A percentile compares a stretch with the other conserved stretches of the same genome.
These are phyloP conservation scores for Plasmopara halstedii DNA, from an alignment of 352 stramenopile species.

Conservation along the genomic window DNA sequence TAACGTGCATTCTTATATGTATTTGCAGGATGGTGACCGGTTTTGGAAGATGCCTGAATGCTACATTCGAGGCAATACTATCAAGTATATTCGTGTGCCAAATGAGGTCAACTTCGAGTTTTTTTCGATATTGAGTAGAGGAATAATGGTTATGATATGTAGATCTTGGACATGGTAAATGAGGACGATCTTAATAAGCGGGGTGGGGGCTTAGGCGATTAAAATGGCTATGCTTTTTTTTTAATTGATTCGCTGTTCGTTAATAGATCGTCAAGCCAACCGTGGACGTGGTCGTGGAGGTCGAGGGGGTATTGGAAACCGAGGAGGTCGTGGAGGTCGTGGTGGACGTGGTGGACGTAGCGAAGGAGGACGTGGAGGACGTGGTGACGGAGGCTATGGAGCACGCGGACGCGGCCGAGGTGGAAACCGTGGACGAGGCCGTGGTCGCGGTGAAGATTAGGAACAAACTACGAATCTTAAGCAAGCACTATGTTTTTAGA, in stretches of 20 bases:
- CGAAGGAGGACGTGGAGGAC: constrained; percentile 15
- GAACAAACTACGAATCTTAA: constrained; percentile 1
- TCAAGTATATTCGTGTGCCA: constrained; percentile 98
- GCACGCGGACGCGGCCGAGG: constrained; percentile 27
- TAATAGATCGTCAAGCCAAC: constrained; percentile 60
- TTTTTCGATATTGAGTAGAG: background rate
- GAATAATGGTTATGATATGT: background rate
- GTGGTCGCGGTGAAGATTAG: constrained; percentile 34
- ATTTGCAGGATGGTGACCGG: constrained; percentile 87
- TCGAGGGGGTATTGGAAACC: constrained; percentile 41
- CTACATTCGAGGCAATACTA: constrained; percentile 97
- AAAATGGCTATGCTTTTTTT: background rate
- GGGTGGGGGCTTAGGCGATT: constrained; percentile 24
- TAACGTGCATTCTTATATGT: background rate
- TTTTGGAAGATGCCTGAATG: constrained; percentile 99
- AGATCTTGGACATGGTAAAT: constrained; percentile 92
- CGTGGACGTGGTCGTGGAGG: constrained; percentile 64
- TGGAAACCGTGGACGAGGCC: constrained; percentile 32
- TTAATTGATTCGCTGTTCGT: constrained; percentile 4
- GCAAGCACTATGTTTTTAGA: no score
- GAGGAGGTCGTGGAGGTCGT: constrained; percentile 33
- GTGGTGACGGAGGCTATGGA: constrained; percentile 28
- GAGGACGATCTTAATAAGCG: constrained; percentile 89
- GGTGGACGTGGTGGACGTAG: constrained; percentile 38
- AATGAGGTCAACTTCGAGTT: constrained; percentile 74